A percentile compares a stretch with the other conserved stretches of the same genome.
Conservation (phyloP, 441 rosid genomes). For the Erodium texanum region DNA sequence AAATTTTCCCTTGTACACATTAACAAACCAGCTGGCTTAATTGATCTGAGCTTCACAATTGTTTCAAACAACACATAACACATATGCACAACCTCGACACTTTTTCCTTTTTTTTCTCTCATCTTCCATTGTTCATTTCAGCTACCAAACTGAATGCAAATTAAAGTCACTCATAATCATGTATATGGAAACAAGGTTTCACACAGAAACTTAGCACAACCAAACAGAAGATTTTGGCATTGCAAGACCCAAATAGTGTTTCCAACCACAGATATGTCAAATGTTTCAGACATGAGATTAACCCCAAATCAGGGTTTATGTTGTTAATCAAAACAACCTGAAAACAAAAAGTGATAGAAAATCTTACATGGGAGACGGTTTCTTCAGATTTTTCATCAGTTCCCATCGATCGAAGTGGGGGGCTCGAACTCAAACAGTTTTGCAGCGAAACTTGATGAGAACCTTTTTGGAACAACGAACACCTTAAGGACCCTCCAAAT, state of each 20-base stretch:
- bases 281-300: not conserved
- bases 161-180: not conserved
- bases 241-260: not conserved
- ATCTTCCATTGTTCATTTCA: not conserved
- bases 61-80: not conserved
- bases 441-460: not conserved
- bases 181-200: not conserved
- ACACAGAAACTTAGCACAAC: not conserved
- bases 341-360: not conserved
- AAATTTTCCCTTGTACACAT: not conserved
- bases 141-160: not conserved
- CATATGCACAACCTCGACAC: not conserved
- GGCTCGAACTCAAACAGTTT: not conserved
- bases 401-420: conserved; percentile 31
- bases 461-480: no score
- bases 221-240: not conserved
- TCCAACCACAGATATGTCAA: not conserved
- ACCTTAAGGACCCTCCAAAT: no score
- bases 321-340: not conserved
- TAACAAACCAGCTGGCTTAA: not conserved
- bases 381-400: conserved; percentile 33
- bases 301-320: not conserved
- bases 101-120: not conserved
- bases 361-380: conserved; percentile 32
- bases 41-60: not conserved